Evolutionary conservation across 345 rosid genomes (phyloP).

Genomic region (Linum lewisii): DNA sequence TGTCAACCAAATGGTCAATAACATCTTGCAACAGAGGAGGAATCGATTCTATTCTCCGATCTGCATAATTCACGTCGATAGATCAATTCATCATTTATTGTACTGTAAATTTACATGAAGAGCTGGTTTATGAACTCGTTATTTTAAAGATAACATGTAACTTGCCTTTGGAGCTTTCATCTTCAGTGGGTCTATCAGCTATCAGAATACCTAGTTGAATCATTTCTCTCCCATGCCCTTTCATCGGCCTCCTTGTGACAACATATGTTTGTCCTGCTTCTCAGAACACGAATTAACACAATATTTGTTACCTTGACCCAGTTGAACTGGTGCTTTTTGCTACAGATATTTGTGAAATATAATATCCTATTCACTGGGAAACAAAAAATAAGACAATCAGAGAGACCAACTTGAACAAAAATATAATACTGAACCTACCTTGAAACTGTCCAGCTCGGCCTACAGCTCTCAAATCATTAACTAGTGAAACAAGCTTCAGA

Average conservation of each 20-base stretch:
- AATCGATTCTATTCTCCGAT: conserved; percentile 49
- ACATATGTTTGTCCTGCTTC: conserved; percentile 71
- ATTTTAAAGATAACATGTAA: conserved; percentile 4
- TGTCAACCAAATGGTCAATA: conserved; percentile 48
- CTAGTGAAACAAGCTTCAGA: conserved; percentile 55
- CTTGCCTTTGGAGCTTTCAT: conserved; percentile 63
- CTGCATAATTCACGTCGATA: conserved; percentile 39
- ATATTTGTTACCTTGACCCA: no score
- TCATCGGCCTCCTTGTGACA: conserved; percentile 59
- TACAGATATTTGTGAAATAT: no score
- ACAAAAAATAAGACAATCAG: no score
- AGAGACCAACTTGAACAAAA: not conserved
- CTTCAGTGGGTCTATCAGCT: conserved; percentile 64
- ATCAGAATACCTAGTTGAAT: conserved; percentile 84
- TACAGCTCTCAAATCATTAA: conserved; percentile 54
- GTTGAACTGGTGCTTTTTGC: no score
- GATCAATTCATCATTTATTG: no score
- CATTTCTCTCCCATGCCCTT: conserved; percentile 92
- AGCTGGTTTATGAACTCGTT: no score
- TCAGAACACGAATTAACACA: not conserved
- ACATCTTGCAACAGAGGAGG: conserved; percentile 71
- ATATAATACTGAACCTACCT: conserved; percentile 43
- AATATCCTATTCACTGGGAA: no score
- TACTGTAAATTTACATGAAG: no score
- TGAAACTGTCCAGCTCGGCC: conserved; percentile 76